Evolutionary conservation across 768 basidiomycete genomes (phyloP).

Genomic region (Tylopilus sp.): DNA sequence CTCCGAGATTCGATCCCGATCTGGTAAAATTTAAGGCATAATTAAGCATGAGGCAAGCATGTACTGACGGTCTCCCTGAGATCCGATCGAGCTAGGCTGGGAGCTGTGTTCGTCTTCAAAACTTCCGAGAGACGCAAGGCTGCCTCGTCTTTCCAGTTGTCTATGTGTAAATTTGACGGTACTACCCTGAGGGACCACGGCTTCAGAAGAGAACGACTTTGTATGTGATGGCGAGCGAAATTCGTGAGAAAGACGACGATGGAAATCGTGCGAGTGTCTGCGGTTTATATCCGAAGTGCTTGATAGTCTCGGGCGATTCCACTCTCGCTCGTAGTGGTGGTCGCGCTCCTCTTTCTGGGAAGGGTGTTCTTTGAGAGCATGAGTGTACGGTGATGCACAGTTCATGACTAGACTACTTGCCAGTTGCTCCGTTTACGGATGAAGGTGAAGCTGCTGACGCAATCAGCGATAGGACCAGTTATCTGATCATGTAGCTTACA

Average conservation of each 20-base stretch:
- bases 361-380: slow-evolving; percentile 25
- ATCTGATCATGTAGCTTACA: slow-evolving; percentile 12
- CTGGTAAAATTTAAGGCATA: slow-evolving; percentile 27
- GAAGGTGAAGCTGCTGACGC: slow-evolving; percentile 29
- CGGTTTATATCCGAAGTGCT: slow-evolving; percentile 23
- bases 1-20: slow-evolving; percentile 42
- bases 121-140: slow-evolving; percentile 40
- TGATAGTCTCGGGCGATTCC: slow-evolving; percentile 40
- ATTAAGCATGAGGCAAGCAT: not conserved
- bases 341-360: slow-evolving; percentile 29
- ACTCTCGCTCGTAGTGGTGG: slow-evolving; percentile 45
- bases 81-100: slow-evolving; percentile 42
- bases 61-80: slow-evolving; percentile 51
- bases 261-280: slow-evolving; percentile 26
- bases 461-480: not conserved
- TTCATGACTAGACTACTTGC: slow-evolving; percentile 22
- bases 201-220: slow-evolving; percentile 20
- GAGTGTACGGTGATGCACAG: not conserved
- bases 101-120: slow-evolving; percentile 42
- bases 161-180: slow-evolving; percentile 7
- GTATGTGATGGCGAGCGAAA: slow-evolving; percentile 24
- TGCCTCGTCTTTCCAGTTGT: slow-evolving; percentile 29
- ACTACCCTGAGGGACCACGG: slow-evolving; percentile 4
- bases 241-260: slow-evolving; percentile 28
- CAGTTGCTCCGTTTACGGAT: slow-evolving; percentile 10